These are phyloP conservation scores for Roridomyces roridus DNA, from an alignment of 768 basidiomycete species.

Conservation along the genomic window DNA sequence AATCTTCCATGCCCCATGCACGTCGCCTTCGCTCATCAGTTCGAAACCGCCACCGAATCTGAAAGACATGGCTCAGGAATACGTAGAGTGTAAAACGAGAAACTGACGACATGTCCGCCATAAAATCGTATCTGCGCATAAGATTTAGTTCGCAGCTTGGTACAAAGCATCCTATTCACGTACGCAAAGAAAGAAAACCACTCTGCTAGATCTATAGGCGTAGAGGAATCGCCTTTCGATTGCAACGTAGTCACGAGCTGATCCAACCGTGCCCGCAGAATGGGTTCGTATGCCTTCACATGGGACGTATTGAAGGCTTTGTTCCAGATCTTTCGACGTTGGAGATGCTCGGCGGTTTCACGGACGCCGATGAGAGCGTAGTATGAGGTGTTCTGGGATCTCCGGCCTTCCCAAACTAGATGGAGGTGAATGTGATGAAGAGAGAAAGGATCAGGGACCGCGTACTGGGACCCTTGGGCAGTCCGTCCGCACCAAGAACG, in stretches of 20 bases:
- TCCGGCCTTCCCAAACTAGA: conserved; percentile 5
- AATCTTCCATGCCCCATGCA: conserved; percentile 33
- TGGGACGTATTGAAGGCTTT: conserved; percentile 1
- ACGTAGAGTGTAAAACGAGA: not conserved
- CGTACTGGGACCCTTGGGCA: conserved; percentile 8
- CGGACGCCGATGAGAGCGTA: conserved; percentile 7
- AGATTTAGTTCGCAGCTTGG: no score
- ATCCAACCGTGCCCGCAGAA: not conserved
- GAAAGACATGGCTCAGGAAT: not conserved
- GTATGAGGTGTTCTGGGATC: not conserved
- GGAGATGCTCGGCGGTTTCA: not conserved
- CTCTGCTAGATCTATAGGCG: not conserved
- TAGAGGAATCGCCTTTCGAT: not conserved
- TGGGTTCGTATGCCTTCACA: conserved; percentile 7
- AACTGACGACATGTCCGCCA: conserved; percentile 38
- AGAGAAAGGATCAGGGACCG: not conserved
- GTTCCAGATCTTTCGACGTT: conserved; percentile 2
- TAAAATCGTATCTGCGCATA: conserved; percentile 33
- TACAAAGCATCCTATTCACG: no score
- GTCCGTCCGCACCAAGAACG: not conserved
- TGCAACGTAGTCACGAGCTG: conserved; percentile 5
- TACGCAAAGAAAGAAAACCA: conserved; percentile 7
- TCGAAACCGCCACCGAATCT: conserved; percentile 48
- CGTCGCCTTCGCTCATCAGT: conserved; percentile 42
- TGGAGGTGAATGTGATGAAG: not conserved